Evolutionary conservation across 2,329 filamentous ascomycete species (phyloP).

Genomic region (Paracoccidioides brasiliensis): DNA sequence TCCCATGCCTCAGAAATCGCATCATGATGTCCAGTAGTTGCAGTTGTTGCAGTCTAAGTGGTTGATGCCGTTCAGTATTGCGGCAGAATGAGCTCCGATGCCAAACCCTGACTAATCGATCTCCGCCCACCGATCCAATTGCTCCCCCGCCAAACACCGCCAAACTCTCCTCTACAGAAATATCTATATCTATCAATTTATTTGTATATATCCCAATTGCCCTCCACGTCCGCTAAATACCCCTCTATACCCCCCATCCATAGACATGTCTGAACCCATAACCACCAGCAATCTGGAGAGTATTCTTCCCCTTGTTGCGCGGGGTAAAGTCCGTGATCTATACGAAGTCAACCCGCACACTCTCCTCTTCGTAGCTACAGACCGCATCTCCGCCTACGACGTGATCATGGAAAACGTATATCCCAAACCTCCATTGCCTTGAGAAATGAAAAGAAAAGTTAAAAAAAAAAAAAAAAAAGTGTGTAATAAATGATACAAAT

Average conservation of each 20-base stretch:
- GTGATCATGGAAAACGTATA: constrained; percentile 68
- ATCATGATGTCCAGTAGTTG: too few species aligned
- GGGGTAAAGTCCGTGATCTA: constrained; percentile 69
- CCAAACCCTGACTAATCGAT: not conserved
- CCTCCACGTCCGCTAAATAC: not conserved
- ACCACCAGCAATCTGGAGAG: constrained; percentile 32
- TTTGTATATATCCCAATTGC: not conserved
- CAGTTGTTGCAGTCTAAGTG: too few species aligned
- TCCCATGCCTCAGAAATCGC: not conserved
- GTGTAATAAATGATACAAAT: not conserved
- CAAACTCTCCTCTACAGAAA: not conserved
- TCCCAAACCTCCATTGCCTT: not conserved
- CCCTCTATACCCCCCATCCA: not conserved
- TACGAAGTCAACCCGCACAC: constrained; percentile 58
- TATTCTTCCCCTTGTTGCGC: constrained; percentile 39
- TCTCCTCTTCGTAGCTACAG: constrained; percentile 71
- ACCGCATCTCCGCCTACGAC: constrained; percentile 93
- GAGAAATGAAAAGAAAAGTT: not conserved
- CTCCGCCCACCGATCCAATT: not conserved
- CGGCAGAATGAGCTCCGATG: not conserved
- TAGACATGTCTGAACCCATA: constrained; percentile 25
- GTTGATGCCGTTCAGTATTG: not conserved
- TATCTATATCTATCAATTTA: not conserved
- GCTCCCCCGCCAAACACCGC: not conserved
- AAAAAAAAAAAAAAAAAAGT: too few species aligned